Evolutionary conservation across 164 flowering plant genomes (phyloP), one percentile per base, ranked within the genome.

Genomic region (Cinnamomum chago): DNA sequence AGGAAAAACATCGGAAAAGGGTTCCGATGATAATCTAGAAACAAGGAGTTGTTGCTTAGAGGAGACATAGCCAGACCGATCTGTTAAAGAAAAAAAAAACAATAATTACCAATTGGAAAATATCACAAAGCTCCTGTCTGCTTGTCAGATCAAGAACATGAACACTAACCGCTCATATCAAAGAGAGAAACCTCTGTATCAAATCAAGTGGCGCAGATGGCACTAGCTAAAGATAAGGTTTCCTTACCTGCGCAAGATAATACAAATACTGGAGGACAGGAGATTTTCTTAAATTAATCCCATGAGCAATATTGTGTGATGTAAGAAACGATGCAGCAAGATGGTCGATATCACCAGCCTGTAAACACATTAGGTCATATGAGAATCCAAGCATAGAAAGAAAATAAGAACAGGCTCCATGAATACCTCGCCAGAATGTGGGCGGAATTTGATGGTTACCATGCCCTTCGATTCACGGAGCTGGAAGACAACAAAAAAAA

Each of bases 341-440:
- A 80, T 96, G 99, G 84, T 96, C 98, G 69, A 92, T 87, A 72
- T 96, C 99, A 75, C 99, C 99, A 77, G 99, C 97, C 99, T 96
- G 86, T 68, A 75, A 77, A 72, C 3, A 77, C 12, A 18, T 18
- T 6, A 50, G 24, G 40, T 15, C 30, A 71, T 25, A 78, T 77
- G 73, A 83, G 80, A 76, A 18, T 7, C 27, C 40, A 6, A 28
- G 4, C 55, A 58, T 18, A 13, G 55, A 40, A 27, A 50, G 17
- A n/a, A n/a, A 60, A 1, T 62, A 40, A 68, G 27, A 12, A 60
- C 52, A 70, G 68, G 35, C 30, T 65, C 50, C 2, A 74, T 51
- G 52, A 50, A 22, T 85, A 92, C 99, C 99, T 96, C 99, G 58
- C 99, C 99, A 71, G 89, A 82, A 85, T 96, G 99, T 18, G 99